Percentiles rank a stretch among this genome's conserved stretches.
phyloP scores from a whole-genome alignment of 2,329 filamentous ascomycete genomes.

The Colletotrichum falcatum region DNA sequence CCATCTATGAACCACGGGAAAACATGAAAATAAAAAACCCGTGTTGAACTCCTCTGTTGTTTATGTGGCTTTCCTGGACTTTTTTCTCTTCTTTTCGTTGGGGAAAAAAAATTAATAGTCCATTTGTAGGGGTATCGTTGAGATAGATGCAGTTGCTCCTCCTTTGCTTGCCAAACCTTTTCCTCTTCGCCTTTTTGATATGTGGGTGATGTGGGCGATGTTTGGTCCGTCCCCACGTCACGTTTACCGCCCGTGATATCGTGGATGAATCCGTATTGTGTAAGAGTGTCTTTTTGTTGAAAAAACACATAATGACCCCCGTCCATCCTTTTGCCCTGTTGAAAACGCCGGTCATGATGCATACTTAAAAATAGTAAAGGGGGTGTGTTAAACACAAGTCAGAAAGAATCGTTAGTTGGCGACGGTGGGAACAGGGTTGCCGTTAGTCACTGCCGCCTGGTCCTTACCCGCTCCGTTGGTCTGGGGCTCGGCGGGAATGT shows the following conservation, averaged over 20 bases:
- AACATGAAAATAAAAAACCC: slow-evolving; percentile 22
- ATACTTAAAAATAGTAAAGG: slow-evolving; percentile 43
- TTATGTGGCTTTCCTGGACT: slow-evolving; percentile 25
- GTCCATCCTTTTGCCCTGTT: slow-evolving; percentile 41
- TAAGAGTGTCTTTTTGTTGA: slow-evolving; percentile 46
- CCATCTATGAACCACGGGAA: slow-evolving; percentile 22
- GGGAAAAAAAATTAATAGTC: slow-evolving; percentile 37
- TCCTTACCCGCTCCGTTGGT: slow-evolving; percentile 36
- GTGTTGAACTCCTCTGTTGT: slow-evolving; percentile 40
- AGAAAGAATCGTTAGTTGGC: slow-evolving; percentile 41
- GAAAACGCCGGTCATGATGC: slow-evolving; percentile 42
- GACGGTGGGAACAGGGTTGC: slow-evolving; percentile 39
- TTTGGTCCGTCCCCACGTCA: not conserved
- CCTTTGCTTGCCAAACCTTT: slow-evolving; percentile 38
- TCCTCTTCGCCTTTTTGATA: slow-evolving; percentile 42
- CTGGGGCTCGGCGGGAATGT: slow-evolving; percentile 52
- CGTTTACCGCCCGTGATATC: slow-evolving; percentile 22
- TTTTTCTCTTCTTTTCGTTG: slow-evolving; percentile 25
- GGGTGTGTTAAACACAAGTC: slow-evolving; percentile 41
- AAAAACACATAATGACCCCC: slow-evolving; percentile 44
- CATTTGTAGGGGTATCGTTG: slow-evolving; percentile 55
- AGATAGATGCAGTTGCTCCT: slow-evolving; percentile 51
- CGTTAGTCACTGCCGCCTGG: slow-evolving; percentile 40
- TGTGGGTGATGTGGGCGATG: slow-evolving; percentile 43
- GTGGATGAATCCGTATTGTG: slow-evolving; percentile 27